phyloP scores from a whole-genome alignment of 2,329 filamentous ascomycete species.

The Diplodia sapinea region DNA sequence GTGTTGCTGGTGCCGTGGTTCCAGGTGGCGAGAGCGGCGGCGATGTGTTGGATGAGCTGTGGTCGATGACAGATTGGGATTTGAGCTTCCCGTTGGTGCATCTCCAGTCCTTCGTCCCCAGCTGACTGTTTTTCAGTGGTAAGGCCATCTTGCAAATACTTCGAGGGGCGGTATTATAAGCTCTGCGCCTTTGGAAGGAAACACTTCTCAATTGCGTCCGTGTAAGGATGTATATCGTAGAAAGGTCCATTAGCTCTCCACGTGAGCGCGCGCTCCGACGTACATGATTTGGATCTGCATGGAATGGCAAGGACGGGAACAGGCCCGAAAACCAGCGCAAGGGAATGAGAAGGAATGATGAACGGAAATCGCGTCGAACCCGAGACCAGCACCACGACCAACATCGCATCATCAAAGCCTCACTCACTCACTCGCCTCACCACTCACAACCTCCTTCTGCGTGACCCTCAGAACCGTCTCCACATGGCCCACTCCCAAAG shows the following conservation, averaged over 20 bases:
- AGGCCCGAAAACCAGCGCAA: no score
- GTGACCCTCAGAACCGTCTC: background rate
- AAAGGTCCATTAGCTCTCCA: no score
- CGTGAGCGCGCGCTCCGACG: no score
- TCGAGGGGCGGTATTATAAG: no score
- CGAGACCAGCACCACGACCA: no score
- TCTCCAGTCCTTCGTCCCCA: background rate
- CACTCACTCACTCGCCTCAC: background rate
- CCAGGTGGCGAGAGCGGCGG: background rate
- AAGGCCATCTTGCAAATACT: background rate
- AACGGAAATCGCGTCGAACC: no score
- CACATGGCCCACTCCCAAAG: background rate
- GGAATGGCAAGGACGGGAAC: no score
- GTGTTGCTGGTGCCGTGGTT: background rate
- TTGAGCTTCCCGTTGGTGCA: background rate
- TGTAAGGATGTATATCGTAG: no score
- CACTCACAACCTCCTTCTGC: background rate
- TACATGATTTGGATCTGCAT: no score
- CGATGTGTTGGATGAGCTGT: background rate
- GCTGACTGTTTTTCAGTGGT: background rate
- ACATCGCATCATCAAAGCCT: no score
- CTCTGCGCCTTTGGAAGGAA: background rate
- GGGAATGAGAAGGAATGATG: no score
- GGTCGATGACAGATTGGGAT: constrained; percentile 6
- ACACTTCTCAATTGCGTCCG: background rate